Base-by-base conservation (phyloP, 345 rosid genomes). In the Gossypium longicalyx region DNA sequence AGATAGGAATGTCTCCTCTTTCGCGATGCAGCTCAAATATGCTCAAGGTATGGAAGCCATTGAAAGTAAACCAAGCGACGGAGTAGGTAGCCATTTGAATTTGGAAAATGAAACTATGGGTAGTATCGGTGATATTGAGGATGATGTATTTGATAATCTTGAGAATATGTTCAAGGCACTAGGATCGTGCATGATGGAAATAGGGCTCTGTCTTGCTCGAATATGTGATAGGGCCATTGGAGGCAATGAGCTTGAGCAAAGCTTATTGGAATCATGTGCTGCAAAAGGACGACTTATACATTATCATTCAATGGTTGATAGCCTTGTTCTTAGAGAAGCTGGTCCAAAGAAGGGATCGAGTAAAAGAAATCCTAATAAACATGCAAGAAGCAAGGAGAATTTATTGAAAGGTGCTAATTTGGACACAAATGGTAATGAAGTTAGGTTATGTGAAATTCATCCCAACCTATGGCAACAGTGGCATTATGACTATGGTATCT, bases 401-500 rank as follows among this genome's bases (percentile, higher is more conserved):
- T 59, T 19, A 62, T 74, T 44, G n/a, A 75, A 76, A 76, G 70
- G 59, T 23, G n/a, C 51, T 38, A 75, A 61, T 64, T 73, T 81
- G 78, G 80, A 66, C 65, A 8, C 52, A 71, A 58, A 47, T 29
- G 69, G 70, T 17, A n/a, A 73, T 48, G 84, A 63, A 73, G 56
- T 60, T 53, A 65, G 78, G 20, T 25, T 76, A 38, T 22, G 38
- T 63, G 85, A 79, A 67, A 71, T 69, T 71, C 52, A 29, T 77
- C 68, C 80, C 74, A 75, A 76, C 67, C 80, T 91, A 7, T 93
- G 99, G 98, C 98, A 95, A 85, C 93, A 89, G 68, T 93, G 99
- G 98, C 99, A 93, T 83, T 93, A 87, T 80, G 99, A 93, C 80
- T 93, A 90, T 71, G 94, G 97, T 45, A 81, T 93, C 79, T 90